These are phyloP conservation scores for Marchantia polymorpha DNA, from an alignment of 225 moss, liverwort and hornwort genomes.

Conservation along the genomic window DNA sequence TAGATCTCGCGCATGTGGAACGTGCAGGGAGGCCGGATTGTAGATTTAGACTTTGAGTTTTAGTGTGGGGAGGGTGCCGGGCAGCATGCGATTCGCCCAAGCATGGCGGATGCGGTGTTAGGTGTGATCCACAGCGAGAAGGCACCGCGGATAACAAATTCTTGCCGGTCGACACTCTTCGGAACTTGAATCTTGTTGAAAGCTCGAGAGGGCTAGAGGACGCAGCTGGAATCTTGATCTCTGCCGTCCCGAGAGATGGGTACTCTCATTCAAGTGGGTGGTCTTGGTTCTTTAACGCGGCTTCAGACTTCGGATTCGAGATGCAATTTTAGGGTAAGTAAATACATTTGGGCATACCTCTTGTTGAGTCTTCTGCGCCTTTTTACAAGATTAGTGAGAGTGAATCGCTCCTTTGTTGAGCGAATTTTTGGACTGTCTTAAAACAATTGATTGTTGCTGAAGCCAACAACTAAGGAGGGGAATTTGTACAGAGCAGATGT, in stretches of 20 bases:
- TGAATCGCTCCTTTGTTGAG: not conserved
- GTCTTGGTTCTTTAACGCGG: not conserved
- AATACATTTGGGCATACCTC: not conserved
- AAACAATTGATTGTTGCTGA: not conserved
- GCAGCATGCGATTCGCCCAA: not conserved
- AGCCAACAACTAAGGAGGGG: not conserved
- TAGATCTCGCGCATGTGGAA: not conserved
- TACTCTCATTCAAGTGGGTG: constrained; percentile 17
- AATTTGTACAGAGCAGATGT: not conserved
- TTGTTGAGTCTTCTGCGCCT: not conserved
- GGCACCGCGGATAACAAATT: not conserved
- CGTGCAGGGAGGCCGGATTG: not conserved
- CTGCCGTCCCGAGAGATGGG: constrained; percentile 20
- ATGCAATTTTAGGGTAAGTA: constrained; percentile 23
- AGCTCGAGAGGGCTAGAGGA: not conserved
- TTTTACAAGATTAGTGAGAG: not conserved
- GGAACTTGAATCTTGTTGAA: not conserved
- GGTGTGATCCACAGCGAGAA: not conserved
- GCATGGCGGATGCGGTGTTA: not conserved
- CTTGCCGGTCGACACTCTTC: too few relatives aligned
- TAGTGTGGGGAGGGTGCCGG: not conserved
- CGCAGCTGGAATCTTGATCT: not conserved
- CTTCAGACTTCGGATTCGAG: constrained; percentile 5
- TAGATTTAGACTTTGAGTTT: not conserved
- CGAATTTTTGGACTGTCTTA: not conserved